Evolutionary conservation across 1,139 yeast species (phyloP).

Genomic region (Geotrichum histeridarum): DNA sequence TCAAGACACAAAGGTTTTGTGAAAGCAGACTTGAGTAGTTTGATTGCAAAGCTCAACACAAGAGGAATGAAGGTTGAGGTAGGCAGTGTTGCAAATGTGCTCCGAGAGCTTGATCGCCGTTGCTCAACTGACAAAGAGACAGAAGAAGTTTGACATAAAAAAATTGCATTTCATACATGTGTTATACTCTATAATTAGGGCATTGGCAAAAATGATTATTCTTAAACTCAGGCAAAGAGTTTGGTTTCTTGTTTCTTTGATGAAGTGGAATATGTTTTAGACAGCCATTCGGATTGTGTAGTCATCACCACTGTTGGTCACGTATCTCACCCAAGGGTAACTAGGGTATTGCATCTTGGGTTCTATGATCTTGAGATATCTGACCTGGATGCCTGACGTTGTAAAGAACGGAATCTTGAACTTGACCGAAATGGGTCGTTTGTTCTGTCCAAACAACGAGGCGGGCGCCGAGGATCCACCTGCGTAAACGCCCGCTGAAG

Average conservation of each 20-base stretch:
- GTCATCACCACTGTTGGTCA: conserved; percentile 89
- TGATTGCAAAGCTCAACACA: conserved; percentile 72
- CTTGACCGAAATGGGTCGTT: conserved; percentile 85
- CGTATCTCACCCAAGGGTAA: conserved; percentile 96
- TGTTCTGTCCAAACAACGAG: conserved; percentile 29
- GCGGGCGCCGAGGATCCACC: conserved; percentile 23
- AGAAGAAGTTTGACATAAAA: background rate
- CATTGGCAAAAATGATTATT: too few species aligned
- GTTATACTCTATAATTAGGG: too few species aligned
- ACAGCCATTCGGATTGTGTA: conserved; percentile 66
- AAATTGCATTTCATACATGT: too few species aligned
- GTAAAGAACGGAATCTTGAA: conserved; percentile 95
- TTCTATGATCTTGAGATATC: conserved; percentile 87
- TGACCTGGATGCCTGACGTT: conserved; percentile 94
- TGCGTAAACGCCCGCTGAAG: conserved; percentile 24
- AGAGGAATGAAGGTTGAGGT: conserved; percentile 88
- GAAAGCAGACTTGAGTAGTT: conserved; percentile 63
- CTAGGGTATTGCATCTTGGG: conserved; percentile 92
- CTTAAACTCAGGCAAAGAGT: too few species aligned
- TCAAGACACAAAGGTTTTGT: conserved; percentile 74
- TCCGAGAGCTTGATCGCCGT: conserved; percentile 71
- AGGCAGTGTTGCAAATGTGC: conserved; percentile 74
- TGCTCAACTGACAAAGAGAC: conserved; percentile 33
- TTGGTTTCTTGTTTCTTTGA: too few species aligned
- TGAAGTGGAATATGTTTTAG: background rate